Evolutionary conservation across 345 rosid species (phyloP).

Genomic region (Brassica rapa): DNA sequence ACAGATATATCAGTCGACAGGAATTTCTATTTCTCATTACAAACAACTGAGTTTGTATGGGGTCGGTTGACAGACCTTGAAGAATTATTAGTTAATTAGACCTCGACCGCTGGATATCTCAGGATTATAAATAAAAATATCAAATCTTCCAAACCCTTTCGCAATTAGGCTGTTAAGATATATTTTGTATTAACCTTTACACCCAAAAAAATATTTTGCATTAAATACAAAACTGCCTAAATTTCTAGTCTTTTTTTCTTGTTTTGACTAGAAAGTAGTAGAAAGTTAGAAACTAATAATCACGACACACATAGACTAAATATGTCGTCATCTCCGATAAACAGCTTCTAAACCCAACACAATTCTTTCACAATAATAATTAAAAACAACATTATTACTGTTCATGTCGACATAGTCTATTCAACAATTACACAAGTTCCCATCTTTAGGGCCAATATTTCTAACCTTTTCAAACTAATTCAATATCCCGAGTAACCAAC

Average conservation of each 20-base stretch:
- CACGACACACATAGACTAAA: background rate
- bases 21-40: too few species aligned
- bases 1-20: too few species aligned
- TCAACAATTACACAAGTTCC: background rate
- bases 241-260: background rate
- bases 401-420: slow-evolving; percentile 29
- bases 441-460: background rate
- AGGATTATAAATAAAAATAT: too few species aligned
- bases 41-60: too few species aligned
- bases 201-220: background rate
- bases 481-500: slow-evolving; percentile 1
- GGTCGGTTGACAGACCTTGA: too few species aligned
- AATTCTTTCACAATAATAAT: background rate
- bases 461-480: background rate
- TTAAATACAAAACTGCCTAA: background rate
- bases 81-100: too few species aligned
- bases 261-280: background rate
- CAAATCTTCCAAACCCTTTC: background rate
- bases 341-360: background rate
- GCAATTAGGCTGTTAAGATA: background rate
- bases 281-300: slow-evolving; percentile 1
- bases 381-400: slow-evolving; percentile 10
- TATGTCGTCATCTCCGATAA: slow-evolving; percentile 27
- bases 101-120: too few species aligned
- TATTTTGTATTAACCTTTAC: background rate